Evolutionary conservation across 352 stramenopile genomes (phyloP).

Genomic region (Phytophthora agathidicida): DNA sequence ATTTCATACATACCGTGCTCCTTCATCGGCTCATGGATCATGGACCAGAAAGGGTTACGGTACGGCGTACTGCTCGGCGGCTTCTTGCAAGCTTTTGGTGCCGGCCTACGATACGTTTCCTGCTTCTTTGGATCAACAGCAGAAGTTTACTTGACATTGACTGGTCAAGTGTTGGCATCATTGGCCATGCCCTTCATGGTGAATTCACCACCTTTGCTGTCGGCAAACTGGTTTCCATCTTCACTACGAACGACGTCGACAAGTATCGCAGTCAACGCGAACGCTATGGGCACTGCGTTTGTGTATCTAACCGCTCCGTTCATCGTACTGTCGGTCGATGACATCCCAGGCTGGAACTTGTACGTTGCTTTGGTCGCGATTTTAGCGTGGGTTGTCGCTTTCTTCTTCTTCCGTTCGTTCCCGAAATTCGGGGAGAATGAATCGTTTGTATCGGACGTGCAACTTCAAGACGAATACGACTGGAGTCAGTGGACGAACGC

Average conservation of each 20-base stretch:
- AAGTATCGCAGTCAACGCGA: conserved; percentile 72
- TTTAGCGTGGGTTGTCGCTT: conserved; percentile 21
- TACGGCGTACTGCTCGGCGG: conserved; percentile 60
- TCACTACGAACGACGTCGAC: conserved; percentile 63
- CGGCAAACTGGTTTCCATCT: conserved; percentile 71
- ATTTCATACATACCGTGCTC: conserved; percentile 74
- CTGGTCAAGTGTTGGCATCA: conserved; percentile 64
- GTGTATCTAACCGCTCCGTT: conserved; percentile 60
- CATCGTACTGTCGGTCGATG: conserved; percentile 37
- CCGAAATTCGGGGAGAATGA: conserved; percentile 27
- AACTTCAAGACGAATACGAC: conserved; percentile 67
- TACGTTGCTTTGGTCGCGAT: conserved; percentile 40
- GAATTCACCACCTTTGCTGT: conserved; percentile 70
- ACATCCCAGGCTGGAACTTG: conserved; percentile 50
- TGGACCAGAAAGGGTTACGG: conserved; percentile 67
- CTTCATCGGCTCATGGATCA: conserved; percentile 75
- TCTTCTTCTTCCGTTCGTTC: conserved; percentile 49
- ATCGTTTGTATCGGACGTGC: conserved; percentile 51
- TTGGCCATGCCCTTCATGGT: conserved; percentile 84
- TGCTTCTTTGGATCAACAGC: conserved; percentile 22
- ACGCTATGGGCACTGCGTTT: conserved; percentile 62
- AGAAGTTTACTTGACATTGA: conserved; percentile 44
- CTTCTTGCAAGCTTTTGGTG: conserved; percentile 52
- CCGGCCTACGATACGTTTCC: conserved; percentile 49
- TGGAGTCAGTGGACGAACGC: conserved; percentile 67